These are phyloP conservation scores for Claviceps pazoutovae DNA, from an alignment of 2,329 filamentous ascomycete species.

Conservation along the genomic window DNA sequence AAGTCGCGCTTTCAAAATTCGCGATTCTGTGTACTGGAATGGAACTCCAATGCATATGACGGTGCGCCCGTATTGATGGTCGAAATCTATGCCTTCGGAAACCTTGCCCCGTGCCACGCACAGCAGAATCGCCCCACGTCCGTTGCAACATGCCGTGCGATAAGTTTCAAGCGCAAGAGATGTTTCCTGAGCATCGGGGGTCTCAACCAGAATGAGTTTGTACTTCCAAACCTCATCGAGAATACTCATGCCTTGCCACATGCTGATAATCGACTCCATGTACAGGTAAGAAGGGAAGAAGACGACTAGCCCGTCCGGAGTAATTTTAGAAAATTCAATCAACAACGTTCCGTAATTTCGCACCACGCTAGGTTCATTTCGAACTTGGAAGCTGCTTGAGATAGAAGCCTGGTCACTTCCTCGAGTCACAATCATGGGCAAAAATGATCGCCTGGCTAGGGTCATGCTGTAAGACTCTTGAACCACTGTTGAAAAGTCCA, in stretches of 20 bases:
- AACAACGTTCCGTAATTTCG: constrained; percentile 89
- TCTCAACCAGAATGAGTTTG: constrained; percentile 95
- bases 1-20: constrained; percentile 87
- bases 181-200: constrained; percentile 92
- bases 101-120: constrained; percentile 97
- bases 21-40: constrained; percentile 96
- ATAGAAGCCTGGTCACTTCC: constrained; percentile 89
- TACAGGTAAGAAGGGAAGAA: constrained; percentile 98
- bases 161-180: constrained; percentile 92
- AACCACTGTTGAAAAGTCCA: constrained; percentile 80
- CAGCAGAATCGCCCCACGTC: constrained; percentile 79
- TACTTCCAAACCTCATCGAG: constrained; percentile 98
- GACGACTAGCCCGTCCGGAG: constrained; percentile 94
- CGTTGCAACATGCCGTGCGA: constrained; percentile 93
- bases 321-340: constrained; percentile 90
- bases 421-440: constrained; percentile 94
- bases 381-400: constrained; percentile 85
- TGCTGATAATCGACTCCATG: constrained; percentile 97
- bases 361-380: constrained; percentile 92
- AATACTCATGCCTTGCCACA: constrained; percentile 99
- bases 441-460: constrained; percentile 80
- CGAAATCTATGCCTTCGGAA: constrained; percentile 96
- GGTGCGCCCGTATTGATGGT: constrained; percentile 93
- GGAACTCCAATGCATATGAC: constrained; percentile 94
- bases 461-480: constrained; percentile 98